Evolutionary conservation across 176 grass and related monocot genomes (phyloP), one percentile per base, ranked within the genome.

Genomic region (Neostapfia colusana): DNA sequence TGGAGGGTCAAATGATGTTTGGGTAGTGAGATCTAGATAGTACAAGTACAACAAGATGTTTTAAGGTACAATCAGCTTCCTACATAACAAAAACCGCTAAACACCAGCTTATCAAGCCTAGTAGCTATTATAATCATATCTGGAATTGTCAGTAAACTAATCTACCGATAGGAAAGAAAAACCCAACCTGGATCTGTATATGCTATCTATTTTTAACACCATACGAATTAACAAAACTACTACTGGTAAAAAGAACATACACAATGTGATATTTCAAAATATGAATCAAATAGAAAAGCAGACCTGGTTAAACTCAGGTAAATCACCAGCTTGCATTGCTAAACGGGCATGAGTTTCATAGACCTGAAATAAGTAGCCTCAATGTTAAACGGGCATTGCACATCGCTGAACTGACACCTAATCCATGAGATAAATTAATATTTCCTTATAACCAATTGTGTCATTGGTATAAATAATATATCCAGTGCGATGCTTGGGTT

Each of bases 341-440:
- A 97, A 85, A 74, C 95, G 81, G 10, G 95, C 95, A 93, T 97
- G 95, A 73, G 91, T 97, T 85, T 97, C 95, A 18, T 97, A 97
- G 50, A 97, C 95, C 95, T 97, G 69, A 69, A 89, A 86, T 37
- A 89, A 73, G 55, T 48, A 81, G 85, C 14, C 23, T 80, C 18
- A 78, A 69, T 71, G 87, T 70, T 77, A 89, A 11, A 67, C 25
- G 73, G 73, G 50, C 20, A 67, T 25, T 62, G 55, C 25, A 16
- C 17, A 77, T 14, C 49, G 38, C 40, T 64, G 21, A 86, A 83
- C 1, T 55, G 48, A 75, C 69, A 44, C 75, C 27, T 38, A 31
- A 48, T 38, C 7, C 20, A 86, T 16, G 17, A 46, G 27, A 79
- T 73, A 67, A 60, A 73, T 1, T 2, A 24, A 49, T 67, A 63